Evolutionary conservation across 495 filamentous ascomycete genomes (phyloP).

Genomic region (Neurospora pannonica): DNA sequence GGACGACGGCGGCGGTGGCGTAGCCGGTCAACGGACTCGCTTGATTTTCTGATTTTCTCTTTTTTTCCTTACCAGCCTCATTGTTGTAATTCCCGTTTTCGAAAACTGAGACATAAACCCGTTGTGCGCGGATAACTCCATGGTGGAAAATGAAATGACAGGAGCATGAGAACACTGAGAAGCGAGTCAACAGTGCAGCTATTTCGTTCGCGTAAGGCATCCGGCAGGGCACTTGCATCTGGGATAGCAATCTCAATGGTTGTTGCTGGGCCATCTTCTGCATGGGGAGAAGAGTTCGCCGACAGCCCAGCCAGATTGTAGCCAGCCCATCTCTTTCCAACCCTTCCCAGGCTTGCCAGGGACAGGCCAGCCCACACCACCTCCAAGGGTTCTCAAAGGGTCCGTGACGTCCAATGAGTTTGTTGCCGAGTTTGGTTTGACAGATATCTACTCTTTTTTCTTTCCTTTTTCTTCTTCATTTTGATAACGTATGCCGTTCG

Average conservation of each 20-base stretch:
- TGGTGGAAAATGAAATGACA: not conserved
- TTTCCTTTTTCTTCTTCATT: not conserved
- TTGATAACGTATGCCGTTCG: not conserved
- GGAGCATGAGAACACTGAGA: slow-evolving; percentile 1
- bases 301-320: slow-evolving; percentile 7
- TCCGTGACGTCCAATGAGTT: slow-evolving; percentile 17
- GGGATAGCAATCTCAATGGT: slow-evolving; percentile 13
- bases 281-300: slow-evolving; percentile 15
- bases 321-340: slow-evolving; percentile 7
- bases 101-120: not conserved
- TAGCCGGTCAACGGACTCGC: not conserved
- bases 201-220: slow-evolving; percentile 25
- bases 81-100: not conserved
- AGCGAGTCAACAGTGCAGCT: slow-evolving; percentile 5
- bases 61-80: not conserved
- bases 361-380: not conserved
- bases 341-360: not conserved
- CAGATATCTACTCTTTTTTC: not conserved
- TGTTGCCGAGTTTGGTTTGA: not conserved
- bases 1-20: not conserved
- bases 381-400: not conserved
- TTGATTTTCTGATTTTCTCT: not conserved
- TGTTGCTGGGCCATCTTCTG: slow-evolving; percentile 5
- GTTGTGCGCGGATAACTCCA: not conserved
- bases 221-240: slow-evolving; percentile 26